phyloP scores from a whole-genome alignment of 169 alveolate species.

The Fabrea salina region DNA sequence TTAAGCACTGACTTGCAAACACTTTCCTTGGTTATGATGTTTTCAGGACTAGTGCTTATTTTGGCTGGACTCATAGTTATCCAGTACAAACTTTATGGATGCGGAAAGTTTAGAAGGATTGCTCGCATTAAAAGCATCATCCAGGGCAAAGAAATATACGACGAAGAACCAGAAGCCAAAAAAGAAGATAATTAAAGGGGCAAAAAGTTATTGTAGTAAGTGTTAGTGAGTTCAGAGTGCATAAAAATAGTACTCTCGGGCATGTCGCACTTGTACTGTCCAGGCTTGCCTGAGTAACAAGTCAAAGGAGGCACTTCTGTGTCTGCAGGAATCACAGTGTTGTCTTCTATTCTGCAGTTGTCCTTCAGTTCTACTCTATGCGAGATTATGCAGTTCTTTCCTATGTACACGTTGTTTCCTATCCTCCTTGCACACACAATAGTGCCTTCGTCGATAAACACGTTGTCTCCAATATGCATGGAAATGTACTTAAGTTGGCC shows the following conservation, averaged over 20 bases:
- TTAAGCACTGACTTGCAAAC: neutral
- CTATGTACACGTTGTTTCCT: slow-evolving; percentile 81
- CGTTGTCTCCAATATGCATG: slow-evolving; percentile 75
- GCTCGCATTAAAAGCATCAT: neutral
- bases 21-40: neutral
- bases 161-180: no score
- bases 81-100: neutral
- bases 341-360: slow-evolving; percentile 73
- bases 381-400: slow-evolving; percentile 80
- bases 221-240: slow-evolving; percentile 36
- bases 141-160: neutral
- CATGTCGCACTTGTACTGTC: slow-evolving; percentile 62
- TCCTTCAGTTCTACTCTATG: slow-evolving; percentile 76
- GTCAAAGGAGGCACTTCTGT: slow-evolving; percentile 77
- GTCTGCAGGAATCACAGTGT: slow-evolving; percentile 78
- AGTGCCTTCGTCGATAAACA: slow-evolving; percentile 75
- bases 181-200: no score
- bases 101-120: neutral
- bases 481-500: slow-evolving; percentile 56
- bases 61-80: neutral
- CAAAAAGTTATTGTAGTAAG: slow-evolving; percentile 39
- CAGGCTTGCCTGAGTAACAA: slow-evolving; percentile 85
- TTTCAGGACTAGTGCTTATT: neutral
- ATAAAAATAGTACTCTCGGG: slow-evolving; percentile 65
- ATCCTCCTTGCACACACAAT: slow-evolving; percentile 73